phyloP scores from a whole-genome alignment of 441 rosid species.

The Gossypium laxum region DNA sequence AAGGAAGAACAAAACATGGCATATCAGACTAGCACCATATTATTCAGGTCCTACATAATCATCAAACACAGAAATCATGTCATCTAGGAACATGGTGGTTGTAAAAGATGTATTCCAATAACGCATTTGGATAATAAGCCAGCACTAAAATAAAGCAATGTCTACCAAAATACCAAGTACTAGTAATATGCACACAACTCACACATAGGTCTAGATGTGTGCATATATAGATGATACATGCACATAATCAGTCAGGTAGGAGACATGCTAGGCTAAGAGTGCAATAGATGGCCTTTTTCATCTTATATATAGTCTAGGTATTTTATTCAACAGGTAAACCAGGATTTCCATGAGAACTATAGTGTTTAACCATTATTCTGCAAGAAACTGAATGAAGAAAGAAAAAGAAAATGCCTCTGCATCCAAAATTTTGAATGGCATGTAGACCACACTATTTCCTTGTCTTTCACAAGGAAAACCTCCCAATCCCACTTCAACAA shows the following conservation, averaged over 20 bases:
- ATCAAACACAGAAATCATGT: not conserved
- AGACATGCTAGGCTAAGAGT: not conserved
- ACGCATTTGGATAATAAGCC: not conserved
- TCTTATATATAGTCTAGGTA: not conserved
- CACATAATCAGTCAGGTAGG: not conserved
- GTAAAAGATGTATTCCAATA: conserved; percentile 1
- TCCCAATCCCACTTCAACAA: not conserved
- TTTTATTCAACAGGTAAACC: not conserved
- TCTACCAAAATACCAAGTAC: not conserved
- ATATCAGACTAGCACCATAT: not conserved
- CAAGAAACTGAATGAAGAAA: not conserved
- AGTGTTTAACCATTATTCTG: not conserved
- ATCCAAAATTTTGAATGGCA: conserved; percentile 1
- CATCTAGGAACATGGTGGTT: not conserved
- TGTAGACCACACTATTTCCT: not conserved
- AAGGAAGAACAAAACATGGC: not conserved
- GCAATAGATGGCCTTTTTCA: not conserved
- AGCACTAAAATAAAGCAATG: not conserved
- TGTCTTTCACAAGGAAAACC: not conserved
- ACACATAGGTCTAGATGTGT: not conserved
- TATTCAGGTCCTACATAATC: not conserved
- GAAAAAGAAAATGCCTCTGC: not conserved
- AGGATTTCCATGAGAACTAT: not conserved
- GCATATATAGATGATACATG: not conserved
- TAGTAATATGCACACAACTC: not conserved